Conservation (phyloP, 2,329 filamentous ascomycete species). For the Alternaria dauci region DNA sequence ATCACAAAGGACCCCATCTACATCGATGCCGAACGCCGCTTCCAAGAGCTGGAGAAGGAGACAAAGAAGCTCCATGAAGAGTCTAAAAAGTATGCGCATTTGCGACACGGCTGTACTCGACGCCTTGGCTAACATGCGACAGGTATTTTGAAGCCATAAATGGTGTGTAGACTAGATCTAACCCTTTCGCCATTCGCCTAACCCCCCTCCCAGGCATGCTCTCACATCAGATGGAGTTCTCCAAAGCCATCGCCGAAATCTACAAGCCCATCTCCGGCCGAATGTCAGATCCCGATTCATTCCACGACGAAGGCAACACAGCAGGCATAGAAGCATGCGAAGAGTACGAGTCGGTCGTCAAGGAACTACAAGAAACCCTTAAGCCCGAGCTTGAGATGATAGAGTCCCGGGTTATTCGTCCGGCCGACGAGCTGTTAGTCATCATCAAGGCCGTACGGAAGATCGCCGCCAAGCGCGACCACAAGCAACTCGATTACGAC, state of each 20-base stretch:
- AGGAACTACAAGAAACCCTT: constrained; percentile 86
- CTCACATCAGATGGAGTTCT: constrained; percentile 96
- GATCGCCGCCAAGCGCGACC: constrained; percentile 85
- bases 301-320: constrained; percentile 82
- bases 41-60: constrained; percentile 91
- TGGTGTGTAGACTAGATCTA: constrained; percentile 56
- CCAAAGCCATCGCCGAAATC: constrained; percentile 91
- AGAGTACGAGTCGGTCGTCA: constrained; percentile 91
- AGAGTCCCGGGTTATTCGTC: constrained; percentile 86
- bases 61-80: constrained; percentile 98
- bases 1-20: constrained; percentile 95
- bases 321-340: constrained; percentile 96
- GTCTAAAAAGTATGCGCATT: constrained; percentile 73
- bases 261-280: constrained; percentile 98
- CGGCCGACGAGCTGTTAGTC: constrained; percentile 90
- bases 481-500: constrained; percentile 97
- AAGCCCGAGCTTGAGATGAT: constrained; percentile 98
- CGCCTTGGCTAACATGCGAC: constrained; percentile 31
- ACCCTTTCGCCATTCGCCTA: constrained; percentile 16
- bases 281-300: constrained; percentile 88
- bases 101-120: neutral
- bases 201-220: constrained; percentile 75
- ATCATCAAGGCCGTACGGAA: constrained; percentile 97
- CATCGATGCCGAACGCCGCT: constrained; percentile 90
- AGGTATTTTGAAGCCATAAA: constrained; percentile 96